Conservation (phyloP, 2,329 filamentous ascomycete genomes). For the Cercospora sesami region DNA sequence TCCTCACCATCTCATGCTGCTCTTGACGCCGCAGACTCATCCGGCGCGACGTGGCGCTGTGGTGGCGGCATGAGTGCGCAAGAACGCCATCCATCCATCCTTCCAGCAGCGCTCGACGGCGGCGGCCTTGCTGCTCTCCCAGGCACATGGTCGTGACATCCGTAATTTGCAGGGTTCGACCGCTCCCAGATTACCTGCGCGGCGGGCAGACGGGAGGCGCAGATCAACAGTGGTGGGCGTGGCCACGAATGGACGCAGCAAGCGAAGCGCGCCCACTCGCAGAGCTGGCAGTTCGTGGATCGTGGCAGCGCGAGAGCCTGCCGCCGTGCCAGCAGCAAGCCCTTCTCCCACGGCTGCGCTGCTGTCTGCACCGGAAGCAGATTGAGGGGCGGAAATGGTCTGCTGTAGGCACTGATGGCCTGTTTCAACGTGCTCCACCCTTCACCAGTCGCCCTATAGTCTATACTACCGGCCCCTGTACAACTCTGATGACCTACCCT, state of each 20-base stretch:
- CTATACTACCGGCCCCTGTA: constrained; percentile 4
- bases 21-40: not conserved
- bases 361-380: not conserved
- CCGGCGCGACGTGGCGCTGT: not conserved
- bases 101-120: not conserved
- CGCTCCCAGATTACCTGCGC: not conserved
- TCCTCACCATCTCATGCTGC: not conserved
- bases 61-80: not conserved
- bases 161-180: constrained; percentile 7
- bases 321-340: not conserved
- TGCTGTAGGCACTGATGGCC: constrained; percentile 3
- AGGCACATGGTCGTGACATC: constrained; percentile 1
- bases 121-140: not conserved
- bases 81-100: not conserved
- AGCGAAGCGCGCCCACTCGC: not conserved
- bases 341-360: not conserved
- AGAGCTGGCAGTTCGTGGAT: not conserved
- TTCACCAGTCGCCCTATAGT: not conserved
- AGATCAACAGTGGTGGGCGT: not conserved
- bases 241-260: not conserved
- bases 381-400: not conserved
- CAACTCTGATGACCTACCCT: constrained; percentile 1
- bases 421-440: constrained; percentile 6
- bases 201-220: constrained; percentile 1
- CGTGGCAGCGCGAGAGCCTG: not conserved